A percentile compares a stretch with the other conserved stretches of the same genome.
Evolutionary conservation across 2,329 filamentous ascomycete species (phyloP).

Genomic region (Aspergillus sp.): DNA sequence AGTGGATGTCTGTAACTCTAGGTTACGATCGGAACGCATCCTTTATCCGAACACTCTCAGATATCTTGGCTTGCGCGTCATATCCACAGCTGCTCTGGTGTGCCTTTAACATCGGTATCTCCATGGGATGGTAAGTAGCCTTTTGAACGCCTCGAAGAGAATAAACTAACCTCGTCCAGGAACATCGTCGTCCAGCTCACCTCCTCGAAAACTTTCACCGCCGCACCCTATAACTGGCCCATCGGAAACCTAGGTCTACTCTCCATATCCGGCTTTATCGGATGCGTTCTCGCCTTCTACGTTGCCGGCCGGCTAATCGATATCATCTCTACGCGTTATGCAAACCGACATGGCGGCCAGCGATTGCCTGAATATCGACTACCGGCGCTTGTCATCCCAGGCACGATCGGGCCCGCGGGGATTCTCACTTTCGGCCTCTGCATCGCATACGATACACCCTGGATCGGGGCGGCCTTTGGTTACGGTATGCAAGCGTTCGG

Average conservation of each 20-base stretch:
- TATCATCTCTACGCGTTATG: slow-evolving; percentile 20
- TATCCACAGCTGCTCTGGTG: slow-evolving; percentile 24
- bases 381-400: slow-evolving; percentile 21
- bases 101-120: slow-evolving; percentile 21
- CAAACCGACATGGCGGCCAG: slow-evolving; percentile 14
- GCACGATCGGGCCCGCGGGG: slow-evolving; percentile 16
- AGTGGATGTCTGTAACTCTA: slow-evolving; percentile 17
- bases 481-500: slow-evolving; percentile 24
- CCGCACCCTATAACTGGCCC: slow-evolving; percentile 20
- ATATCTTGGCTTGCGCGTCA: slow-evolving; percentile 16
- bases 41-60: slow-evolving; percentile 16
- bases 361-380: slow-evolving; percentile 22
- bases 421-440: slow-evolving; percentile 21
- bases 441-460: slow-evolving; percentile 16
- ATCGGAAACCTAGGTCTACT: slow-evolving; percentile 19
- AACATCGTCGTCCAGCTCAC: slow-evolving; percentile 27
- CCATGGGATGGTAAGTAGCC: slow-evolving; percentile 17
- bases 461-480: slow-evolving; percentile 20
- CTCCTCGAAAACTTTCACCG: slow-evolving; percentile 20
- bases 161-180: slow-evolving; percentile 7
- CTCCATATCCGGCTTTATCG: slow-evolving; percentile 20
- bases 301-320: slow-evolving; percentile 23
- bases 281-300: slow-evolving; percentile 21
- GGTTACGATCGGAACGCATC: slow-evolving; percentile 19
- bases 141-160: neutral